Conservation (phyloP, 208 protist genomes). For the Acanthamoeba lenticulata region DNA sequence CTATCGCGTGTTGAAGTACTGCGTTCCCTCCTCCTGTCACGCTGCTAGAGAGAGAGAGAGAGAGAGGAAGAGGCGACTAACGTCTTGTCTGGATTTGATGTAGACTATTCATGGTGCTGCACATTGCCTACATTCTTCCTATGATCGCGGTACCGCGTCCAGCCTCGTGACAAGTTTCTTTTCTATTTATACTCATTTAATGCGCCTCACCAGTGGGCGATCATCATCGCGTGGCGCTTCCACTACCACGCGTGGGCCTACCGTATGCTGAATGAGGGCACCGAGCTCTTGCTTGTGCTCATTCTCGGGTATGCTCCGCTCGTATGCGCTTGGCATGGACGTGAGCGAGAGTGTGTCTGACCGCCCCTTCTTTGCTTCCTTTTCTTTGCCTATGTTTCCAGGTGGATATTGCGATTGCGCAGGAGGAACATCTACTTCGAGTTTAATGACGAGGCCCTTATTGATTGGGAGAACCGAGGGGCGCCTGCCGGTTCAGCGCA, state of each 20-base stretch:
- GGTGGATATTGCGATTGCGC: not conserved
- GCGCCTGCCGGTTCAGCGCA: no score
- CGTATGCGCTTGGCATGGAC: not conserved
- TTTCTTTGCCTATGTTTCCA: not conserved
- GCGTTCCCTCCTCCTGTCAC: not conserved
- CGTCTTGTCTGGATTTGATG: no score
- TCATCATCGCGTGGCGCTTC: not conserved
- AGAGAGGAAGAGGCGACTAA: no score
- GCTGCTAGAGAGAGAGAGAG: not conserved
- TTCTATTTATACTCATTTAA: not conserved
- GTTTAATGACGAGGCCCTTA: not conserved
- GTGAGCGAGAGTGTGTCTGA: not conserved
- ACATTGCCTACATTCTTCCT: not conserved
- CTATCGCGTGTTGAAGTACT: not conserved
- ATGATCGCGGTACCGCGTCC: not conserved
- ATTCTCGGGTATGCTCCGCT: not conserved
- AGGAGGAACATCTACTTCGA: slow-evolving; percentile 27
- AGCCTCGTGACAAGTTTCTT: not conserved
- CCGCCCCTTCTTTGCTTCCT: not conserved
- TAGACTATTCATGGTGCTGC: not conserved
- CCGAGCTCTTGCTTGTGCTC: not conserved
- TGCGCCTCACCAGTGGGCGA: not conserved
- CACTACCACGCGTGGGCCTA: slow-evolving; percentile 19
- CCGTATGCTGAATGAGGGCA: slow-evolving; percentile 11
- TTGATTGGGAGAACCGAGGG: not conserved